Base-by-base conservation (phyloP, 345 rosid species). In the Linum usitatissimum region DNA sequence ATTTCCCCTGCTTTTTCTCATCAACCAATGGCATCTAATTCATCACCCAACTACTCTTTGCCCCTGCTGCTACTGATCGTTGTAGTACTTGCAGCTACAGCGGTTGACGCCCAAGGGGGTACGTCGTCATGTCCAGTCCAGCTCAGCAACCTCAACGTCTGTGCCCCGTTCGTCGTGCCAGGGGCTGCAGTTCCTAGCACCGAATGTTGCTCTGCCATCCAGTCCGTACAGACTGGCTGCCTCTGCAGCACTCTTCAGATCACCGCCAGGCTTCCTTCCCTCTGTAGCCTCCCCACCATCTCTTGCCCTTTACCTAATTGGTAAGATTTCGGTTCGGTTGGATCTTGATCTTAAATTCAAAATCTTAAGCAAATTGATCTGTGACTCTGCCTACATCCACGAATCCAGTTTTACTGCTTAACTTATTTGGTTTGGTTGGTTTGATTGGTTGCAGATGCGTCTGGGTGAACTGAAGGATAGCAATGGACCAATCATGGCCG, bases 241-340 rank as follows among this genome's bases (percentile, higher is more conserved):
- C 71, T 91, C 64, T 88, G 98, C 82, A 86, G 59, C 91, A 86
- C 98, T 40, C 64, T 91, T 49, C 82, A 85, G 57, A 78, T 91
- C 45, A 87, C 89, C 0, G 70, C 88, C 45, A 82, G 80, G 53
- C 92, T 91, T 63, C 96, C 98, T 40, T 64, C 79, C 54, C 83
- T 67, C 9, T 88, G 98, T 85, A 82, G 67, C 66, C 62, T 88
- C 64, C 86, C 92, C 20, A 48, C 91, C 14, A 68, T 84, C 70
- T 42, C 75, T 4, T 92, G 97, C 30, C 59, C 30, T 9, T 15
- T 45, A 12, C 14, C 51, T 1, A 45, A 15, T 34, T 34, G 38
- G 38, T 34, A 34, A 34, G 38, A 23, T 23, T 23, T 23, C 28
- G 28, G 2, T 23, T 0, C 28, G 28, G 28, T 23, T 23, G 28